Evolutionary conservation across 2,329 filamentous ascomycete genomes (phyloP).

Genomic region (Fusarium abutilonis): DNA sequence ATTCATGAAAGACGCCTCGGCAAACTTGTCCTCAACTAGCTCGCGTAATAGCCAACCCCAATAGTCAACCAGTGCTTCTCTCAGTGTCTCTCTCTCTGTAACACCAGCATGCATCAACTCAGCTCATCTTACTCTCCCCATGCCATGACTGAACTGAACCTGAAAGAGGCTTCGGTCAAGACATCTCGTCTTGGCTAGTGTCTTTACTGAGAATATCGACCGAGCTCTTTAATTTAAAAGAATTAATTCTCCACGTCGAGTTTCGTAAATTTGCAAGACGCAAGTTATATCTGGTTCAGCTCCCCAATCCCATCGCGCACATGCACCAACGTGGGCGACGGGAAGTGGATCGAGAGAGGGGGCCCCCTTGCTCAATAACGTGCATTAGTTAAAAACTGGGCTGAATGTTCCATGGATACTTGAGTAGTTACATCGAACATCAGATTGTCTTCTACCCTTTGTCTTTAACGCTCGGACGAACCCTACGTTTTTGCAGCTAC

Average conservation of each 20-base stretch:
- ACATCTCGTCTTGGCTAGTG: slow-evolving; percentile 12
- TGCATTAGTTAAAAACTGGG: slow-evolving; percentile 11
- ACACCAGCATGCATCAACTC: no score
- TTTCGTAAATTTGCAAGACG: slow-evolving; percentile 2
- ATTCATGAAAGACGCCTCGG: no score
- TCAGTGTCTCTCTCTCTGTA: no score
- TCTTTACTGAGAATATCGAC: slow-evolving; percentile 36
- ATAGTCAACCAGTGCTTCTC: no score
- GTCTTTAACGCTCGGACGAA: not conserved
- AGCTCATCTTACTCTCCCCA: no score
- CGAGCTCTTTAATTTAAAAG: slow-evolving; percentile 10
- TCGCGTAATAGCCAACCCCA: no score
- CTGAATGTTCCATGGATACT: no score
- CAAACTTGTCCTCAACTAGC: no score
- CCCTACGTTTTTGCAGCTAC: not conserved
- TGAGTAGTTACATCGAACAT: not conserved
- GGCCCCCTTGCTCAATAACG: slow-evolving; percentile 4
- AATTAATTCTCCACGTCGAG: slow-evolving; percentile 10
- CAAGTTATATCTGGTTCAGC: not conserved
- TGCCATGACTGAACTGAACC: not conserved
- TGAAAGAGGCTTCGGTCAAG: slow-evolving; percentile 32
- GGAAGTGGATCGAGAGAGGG: slow-evolving; percentile 31
- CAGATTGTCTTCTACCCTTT: no score
- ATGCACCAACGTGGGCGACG: slow-evolving; percentile 33
- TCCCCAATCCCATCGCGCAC: slow-evolving; percentile 37